phyloP scores from a whole-genome alignment of 2,329 filamentous ascomycete genomes.

The Aspergillus felis region DNA sequence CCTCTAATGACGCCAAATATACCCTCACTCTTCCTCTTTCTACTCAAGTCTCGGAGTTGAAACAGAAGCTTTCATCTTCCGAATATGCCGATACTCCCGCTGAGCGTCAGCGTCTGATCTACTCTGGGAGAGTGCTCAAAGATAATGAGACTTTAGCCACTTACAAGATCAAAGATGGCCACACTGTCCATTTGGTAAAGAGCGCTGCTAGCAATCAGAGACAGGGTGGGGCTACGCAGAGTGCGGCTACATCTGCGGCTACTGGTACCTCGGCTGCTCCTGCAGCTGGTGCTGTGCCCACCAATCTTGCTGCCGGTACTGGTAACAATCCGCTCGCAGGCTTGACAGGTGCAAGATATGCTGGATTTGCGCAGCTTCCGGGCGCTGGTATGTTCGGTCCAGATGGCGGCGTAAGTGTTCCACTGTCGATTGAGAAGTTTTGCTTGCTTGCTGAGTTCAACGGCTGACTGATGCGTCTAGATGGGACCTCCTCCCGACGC shows the following conservation, averaged over 20 bases:
- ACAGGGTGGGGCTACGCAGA: constrained; percentile 52
- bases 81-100: constrained; percentile 84
- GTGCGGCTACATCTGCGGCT: constrained; percentile 33
- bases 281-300: constrained; percentile 41
- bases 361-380: constrained; percentile 84
- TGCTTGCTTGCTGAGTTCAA: background rate
- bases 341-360: constrained; percentile 88
- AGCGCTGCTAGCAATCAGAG: constrained; percentile 82
- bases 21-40: constrained; percentile 73
- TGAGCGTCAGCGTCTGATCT: constrained; percentile 91
- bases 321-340: constrained; percentile 88
- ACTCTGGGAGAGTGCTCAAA: constrained; percentile 95
- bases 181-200: constrained; percentile 95
- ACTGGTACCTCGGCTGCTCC: constrained; percentile 30
- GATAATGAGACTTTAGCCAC: constrained; percentile 78
- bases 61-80: constrained; percentile 74
- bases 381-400: constrained; percentile 86
- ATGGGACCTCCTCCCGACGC: constrained; percentile 85
- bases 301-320: constrained; percentile 47
- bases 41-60: constrained; percentile 78
- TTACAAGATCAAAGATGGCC: constrained; percentile 94
- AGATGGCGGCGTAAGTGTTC: constrained; percentile 76
- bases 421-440: background rate
- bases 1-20: constrained; percentile 84
- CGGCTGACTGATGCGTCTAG: constrained; percentile 44